Evolutionary conservation across 202 grass and related monocot genomes (phyloP), one percentile per base, ranked within the genome.

Genomic region (Carex arenaria): DNA sequence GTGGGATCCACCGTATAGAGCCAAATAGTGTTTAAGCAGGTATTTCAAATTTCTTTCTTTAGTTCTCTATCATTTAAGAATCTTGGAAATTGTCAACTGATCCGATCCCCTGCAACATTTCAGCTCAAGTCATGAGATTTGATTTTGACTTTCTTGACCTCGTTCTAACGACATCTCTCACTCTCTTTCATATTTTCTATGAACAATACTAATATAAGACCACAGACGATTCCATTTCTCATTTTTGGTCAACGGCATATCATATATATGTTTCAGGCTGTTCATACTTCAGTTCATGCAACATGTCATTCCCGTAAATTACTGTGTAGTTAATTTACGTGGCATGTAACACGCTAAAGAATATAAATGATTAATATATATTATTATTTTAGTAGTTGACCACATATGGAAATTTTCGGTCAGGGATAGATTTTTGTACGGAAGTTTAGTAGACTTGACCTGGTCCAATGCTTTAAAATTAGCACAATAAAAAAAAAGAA

Each of bases 141-240:
- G 54, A 81, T 61, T 61, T 64, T 84, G 82, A 83, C 76, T 61
- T 74, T 59, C 7, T 65, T 84, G 55, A 66, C 66, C 52, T 80
- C 18, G 8, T 51, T 62, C 12, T 10, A 31, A 56, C 17, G 10
- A 71, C 51, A 34, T 78, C 5, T 15, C 67, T 45, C 18, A 57
- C 26, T 45, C 28, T 76, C 49, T 56, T 36, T 57, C 52, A 77
- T 56, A 76, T 18, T n/a, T 56, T 76, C 72, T 36, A 15, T 77
- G 72, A 57, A 26, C 26, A 26, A 77, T 10, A 5, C 15, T 77
- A 77, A 57, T 76, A 54, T 55, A 76, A 15, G 72, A 76, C 51
- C 10, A 34, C 12, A 22, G 64, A 28, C 20, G 30, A 80, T 30
- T 30, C 63, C 1, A 45, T 49, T 80, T 53, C 65, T 54, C 17